Base-by-base conservation (phyloP, 2,329 filamentous ascomycete genomes). In the Dothideomycetes sp. region DNA sequence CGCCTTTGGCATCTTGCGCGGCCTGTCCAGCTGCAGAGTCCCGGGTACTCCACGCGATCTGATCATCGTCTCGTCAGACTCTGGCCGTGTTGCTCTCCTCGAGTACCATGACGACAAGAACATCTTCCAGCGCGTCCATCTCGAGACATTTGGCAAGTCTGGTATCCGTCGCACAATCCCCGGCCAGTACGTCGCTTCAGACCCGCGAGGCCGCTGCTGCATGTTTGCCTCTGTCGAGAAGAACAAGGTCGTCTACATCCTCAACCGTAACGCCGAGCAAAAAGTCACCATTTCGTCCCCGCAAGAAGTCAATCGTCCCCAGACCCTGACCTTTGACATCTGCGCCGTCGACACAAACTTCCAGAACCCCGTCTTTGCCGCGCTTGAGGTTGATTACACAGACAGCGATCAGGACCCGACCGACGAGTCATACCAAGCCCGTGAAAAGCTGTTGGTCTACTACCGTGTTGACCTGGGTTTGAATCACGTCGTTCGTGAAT, bases 211-310 rank as follows among this genome's bases (percentile, higher is more conserved):
- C 42, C 79, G 91, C 67, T 93, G 93, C 41, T 94, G 89, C 58
- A 73, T 99, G 58, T 84, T 96, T 47, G 87, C 91, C 8, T 89
- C 88, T 4, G 74, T 89, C 41, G 93, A 99, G 67, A 98, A 98
- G 74, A 98, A 96, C 69, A 98, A 98, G 69, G 82, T 99, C 43
- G 91, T 98, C 51, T 99, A 98, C 64, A 89, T 98, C 55, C 73
- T 98, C 51, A 96, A 96, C 63, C 82, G 93, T 50, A 94, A 94
- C 64, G 77, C 87, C 3, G 86, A 96, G 63, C 88, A 88, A 13
- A 85, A 94, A 61, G 77, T 98, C 53, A 93, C 88, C 28, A 98
- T 98, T 36, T 98, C 91, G 4, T 98, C 91, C 11, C 91, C 91
- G 1, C 73, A 98, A 13, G 93, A 98, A 64, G 93, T 91, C 2